Conservation (phyloP, 78 protist species). For the Emiliania huxleyi region DNA sequence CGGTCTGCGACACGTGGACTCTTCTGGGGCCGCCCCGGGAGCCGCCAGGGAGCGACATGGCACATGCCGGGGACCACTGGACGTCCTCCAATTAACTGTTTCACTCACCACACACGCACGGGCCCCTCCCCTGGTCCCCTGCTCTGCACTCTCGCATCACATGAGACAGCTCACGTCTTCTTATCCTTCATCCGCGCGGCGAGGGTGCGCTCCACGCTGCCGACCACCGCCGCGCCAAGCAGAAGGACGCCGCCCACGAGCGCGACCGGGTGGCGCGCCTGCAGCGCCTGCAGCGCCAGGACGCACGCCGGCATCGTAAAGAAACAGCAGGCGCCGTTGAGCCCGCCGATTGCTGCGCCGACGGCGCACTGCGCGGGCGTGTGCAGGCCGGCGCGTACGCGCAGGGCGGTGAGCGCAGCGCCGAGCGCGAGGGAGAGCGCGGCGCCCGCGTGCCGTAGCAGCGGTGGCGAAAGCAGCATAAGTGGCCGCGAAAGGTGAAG, state of each 20-base stretch:
- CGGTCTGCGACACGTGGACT: too few species aligned
- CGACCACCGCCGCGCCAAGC: neutral
- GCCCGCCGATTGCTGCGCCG: neutral
- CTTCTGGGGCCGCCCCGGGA: too few species aligned
- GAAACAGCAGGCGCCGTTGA: neutral
- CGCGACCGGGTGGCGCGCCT: neutral
- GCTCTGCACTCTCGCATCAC: too few species aligned
- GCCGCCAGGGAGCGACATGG: too few species aligned
- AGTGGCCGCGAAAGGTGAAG: neutral
- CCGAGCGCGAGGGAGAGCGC: neutral
- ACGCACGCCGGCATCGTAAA: neutral
- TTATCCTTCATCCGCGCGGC: neutral
- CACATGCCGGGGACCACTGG: too few species aligned
- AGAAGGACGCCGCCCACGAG: neutral
- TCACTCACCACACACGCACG: too few species aligned
- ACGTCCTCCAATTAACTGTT: too few species aligned
- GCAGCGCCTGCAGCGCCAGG: too few species aligned
- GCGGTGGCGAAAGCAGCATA: neutral
- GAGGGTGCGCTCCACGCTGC: neutral
- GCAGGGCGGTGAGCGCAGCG: neutral
- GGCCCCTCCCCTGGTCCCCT: too few species aligned
- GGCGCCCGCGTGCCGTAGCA: neutral
- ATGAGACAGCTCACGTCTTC: too few species aligned
- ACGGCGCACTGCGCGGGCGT: neutral
- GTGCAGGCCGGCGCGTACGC: neutral